Conservation (phyloP, 164 flowering plant genomes). For the Kingdonia uniflora region DNA sequence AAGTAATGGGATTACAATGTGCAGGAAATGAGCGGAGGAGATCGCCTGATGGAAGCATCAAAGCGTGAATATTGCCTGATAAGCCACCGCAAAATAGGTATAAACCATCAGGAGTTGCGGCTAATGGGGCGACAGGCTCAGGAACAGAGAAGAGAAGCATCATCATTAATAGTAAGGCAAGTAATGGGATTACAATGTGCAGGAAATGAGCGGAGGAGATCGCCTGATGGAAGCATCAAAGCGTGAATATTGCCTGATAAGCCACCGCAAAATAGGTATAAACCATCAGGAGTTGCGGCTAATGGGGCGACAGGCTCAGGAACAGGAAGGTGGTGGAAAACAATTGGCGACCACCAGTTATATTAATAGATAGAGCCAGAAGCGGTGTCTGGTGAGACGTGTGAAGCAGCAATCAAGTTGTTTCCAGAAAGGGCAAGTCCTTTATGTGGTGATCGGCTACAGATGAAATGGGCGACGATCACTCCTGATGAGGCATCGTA, state of each 20-base stretch:
- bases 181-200: constrained; percentile 28
- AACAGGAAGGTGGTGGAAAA: constrained; percentile 18
- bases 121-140: constrained; percentile 43
- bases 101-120: constrained; percentile 28
- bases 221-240: constrained; percentile 27
- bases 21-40: constrained; percentile 17
- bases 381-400: constrained; percentile 17
- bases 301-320: no score
- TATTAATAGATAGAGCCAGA: constrained; percentile 9
- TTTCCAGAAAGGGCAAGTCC: constrained; percentile 35
- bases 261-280: constrained; percentile 41
- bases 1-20: constrained; percentile 27
- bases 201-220: constrained; percentile 16
- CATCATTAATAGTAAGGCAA: constrained; percentile 20
- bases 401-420: constrained; percentile 30
- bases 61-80: constrained; percentile 27
- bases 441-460: constrained; percentile 13
- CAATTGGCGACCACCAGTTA: constrained; percentile 19
- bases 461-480: constrained; percentile 12
- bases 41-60: constrained; percentile 29
- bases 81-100: constrained; percentile 45
- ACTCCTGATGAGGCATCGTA: constrained; percentile 12
- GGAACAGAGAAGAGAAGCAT: no score
- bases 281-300: constrained; percentile 29
- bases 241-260: constrained; percentile 31